Conservation (phyloP, 2,329 filamentous ascomycete species). For the Apiospora sp. region DNA sequence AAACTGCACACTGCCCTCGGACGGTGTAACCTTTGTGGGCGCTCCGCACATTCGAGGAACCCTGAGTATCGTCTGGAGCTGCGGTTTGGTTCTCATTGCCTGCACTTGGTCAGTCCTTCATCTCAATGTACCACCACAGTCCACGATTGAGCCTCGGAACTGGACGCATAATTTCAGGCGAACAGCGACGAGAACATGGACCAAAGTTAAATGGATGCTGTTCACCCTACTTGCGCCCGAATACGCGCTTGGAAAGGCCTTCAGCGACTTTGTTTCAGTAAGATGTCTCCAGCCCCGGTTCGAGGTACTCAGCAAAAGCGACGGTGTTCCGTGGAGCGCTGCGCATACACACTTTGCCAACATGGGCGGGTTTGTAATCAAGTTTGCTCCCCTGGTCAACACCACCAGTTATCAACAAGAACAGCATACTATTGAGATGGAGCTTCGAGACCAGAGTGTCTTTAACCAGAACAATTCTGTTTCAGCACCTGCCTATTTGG, state of each 20-base stretch:
- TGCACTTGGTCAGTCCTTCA: constrained; percentile 35
- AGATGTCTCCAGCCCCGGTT: background rate
- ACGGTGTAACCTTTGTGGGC: background rate
- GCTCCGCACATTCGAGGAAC: constrained; percentile 30
- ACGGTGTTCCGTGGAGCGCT: background rate
- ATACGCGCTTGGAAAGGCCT: constrained; percentile 28
- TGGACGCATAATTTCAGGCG: background rate
- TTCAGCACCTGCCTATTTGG: background rate
- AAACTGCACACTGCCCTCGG: background rate
- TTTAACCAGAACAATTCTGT: background rate
- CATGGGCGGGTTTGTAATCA: constrained; percentile 6
- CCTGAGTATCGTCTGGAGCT: constrained; percentile 35
- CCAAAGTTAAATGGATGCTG: constrained; percentile 30
- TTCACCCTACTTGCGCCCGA: constrained; percentile 32
- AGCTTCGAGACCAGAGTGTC: background rate
- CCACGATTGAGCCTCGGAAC: constrained; percentile 44
- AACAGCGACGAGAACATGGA: background rate
- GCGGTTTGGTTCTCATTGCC: constrained; percentile 30
- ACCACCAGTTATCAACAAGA: background rate
- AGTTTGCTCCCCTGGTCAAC: background rate
- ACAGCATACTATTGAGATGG: background rate
- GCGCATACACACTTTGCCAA: background rate
- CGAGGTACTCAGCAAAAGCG: background rate
- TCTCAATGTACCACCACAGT: constrained; percentile 45
- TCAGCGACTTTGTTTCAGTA: constrained; percentile 5